Evolutionary conservation across 1,284 basidiomycete species (phyloP).

Genomic region (Tilletiaria anomala): DNA sequence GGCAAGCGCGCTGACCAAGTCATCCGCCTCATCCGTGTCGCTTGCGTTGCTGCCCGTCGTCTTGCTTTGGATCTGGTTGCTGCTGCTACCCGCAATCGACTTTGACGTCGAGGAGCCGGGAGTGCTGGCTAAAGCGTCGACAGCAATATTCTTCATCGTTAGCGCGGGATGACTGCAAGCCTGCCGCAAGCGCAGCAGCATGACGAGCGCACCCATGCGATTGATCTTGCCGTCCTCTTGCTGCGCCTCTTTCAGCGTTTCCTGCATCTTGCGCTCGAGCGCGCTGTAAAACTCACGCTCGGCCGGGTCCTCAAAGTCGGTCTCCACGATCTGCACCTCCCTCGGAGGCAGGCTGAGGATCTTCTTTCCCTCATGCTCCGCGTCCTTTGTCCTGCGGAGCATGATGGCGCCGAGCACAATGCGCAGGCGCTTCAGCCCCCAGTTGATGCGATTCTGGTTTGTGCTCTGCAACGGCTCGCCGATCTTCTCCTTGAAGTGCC

Average conservation of each 20-base stretch:
- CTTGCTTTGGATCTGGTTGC: not conserved
- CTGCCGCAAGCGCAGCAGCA: slow-evolving; percentile 75
- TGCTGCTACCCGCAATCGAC: no score
- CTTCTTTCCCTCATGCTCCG: slow-evolving; percentile 56
- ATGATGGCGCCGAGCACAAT: slow-evolving; percentile 73
- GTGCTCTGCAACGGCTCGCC: slow-evolving; percentile 52
- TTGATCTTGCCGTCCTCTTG: slow-evolving; percentile 46
- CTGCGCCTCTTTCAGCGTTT: slow-evolving; percentile 41
- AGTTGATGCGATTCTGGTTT: slow-evolving; percentile 20
- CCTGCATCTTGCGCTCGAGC: slow-evolving; percentile 58
- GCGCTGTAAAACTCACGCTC: slow-evolving; percentile 70
- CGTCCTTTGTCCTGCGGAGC: slow-evolving; percentile 76
- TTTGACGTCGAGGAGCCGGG: no score
- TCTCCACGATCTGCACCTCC: slow-evolving; percentile 55
- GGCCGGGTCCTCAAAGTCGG: slow-evolving; percentile 41
- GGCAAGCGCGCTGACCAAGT: slow-evolving; percentile 43
- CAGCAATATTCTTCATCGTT: not conserved
- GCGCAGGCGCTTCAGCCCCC: slow-evolving; percentile 42
- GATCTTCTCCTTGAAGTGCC: slow-evolving; percentile 63
- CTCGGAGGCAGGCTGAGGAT: slow-evolving; percentile 71
- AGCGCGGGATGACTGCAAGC: slow-evolving; percentile 45
- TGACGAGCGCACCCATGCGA: slow-evolving; percentile 69
- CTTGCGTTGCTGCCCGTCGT: no score
- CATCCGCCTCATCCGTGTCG: slow-evolving; percentile 13
- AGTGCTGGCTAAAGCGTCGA: not conserved